Evolutionary conservation across 2,329 filamentous ascomycete species (phyloP).

Genomic region (Fusarium keratoplasticum): DNA sequence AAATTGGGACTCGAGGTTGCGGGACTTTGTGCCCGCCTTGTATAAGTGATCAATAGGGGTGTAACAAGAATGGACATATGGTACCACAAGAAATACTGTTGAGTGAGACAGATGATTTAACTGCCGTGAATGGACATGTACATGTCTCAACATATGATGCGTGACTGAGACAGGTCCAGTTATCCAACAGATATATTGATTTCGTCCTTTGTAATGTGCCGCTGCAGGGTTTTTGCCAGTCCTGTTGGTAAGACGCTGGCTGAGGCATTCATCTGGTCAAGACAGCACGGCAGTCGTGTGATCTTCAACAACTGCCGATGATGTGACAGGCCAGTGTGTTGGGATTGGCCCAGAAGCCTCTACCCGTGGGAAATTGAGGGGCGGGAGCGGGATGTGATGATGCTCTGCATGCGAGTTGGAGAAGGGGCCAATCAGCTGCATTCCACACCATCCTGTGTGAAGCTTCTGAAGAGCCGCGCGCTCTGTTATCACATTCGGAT

Average conservation of each 20-base stretch:
- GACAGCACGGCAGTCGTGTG: not conserved
- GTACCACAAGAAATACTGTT: not conserved
- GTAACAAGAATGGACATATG: constrained; percentile 25
- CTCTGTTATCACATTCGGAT: not conserved
- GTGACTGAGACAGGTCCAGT: not conserved
- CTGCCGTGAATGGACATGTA: not conserved
- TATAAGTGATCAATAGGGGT: constrained; percentile 33
- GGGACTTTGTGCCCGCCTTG: constrained; percentile 15
- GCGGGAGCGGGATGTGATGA: constrained; percentile 7
- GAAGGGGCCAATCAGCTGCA: not conserved
- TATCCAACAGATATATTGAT: not conserved
- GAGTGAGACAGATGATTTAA: not conserved
- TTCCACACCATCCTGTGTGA: not conserved
- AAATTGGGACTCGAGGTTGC: constrained; percentile 8
- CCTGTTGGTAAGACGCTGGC: not conserved
- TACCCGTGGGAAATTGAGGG: not conserved
- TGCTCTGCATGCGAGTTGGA: not conserved
- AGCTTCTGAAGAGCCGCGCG: constrained; percentile 9
- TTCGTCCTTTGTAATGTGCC: not conserved
- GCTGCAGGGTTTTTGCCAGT: not conserved
- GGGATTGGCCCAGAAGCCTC: not conserved
- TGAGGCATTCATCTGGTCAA: not conserved
- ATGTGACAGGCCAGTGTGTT: not conserved
- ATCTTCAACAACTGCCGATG: constrained; percentile 7
- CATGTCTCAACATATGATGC: not conserved